Evolutionary conservation across 139 green algal genomes (phyloP), one percentile per base, ranked within the genome.

Genomic region (Picochlorum costavermella): DNA sequence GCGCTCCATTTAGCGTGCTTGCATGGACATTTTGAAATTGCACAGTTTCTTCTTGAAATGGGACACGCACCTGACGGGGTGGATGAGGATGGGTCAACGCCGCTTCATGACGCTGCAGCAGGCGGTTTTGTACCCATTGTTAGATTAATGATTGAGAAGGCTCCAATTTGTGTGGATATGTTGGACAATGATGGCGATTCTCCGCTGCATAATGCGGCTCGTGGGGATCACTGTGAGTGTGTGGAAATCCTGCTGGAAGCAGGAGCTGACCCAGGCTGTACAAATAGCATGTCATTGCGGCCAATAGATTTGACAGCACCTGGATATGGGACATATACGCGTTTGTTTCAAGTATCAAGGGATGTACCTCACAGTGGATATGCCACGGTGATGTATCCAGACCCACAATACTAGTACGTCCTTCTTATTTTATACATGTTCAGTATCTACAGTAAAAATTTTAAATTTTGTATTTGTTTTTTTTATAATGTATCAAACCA

Each of bases 171-270:
- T 8, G 58, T 70, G 4, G 26, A 65, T 64, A 30, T 11, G 8
- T n/a, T 33, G n/a, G 71, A 77, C 45, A 43, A 8, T 31, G 71
- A 77, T 20, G 71, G 67, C 10, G 67, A 71, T 26, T 65, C 55
- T 4, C 65, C 65, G 6, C 65, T 71, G 10, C 71, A 77, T 60
- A 77, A 77, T 40, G 71, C 71, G 1, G 71, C 65, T 1, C 58
- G 71, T 2, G 71, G 65, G 6, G 26, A 17, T 8, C 37, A 63
- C 28, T 46, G 36, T 26, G 71, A 51, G 2, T 40, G 60, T 14
- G 45, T 70, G 28, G 3, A 29, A 33, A 37, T 73, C 23, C 58
- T 77, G 23, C 10, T 77, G 44, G 26, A 23, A 6, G 36, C 36
- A 3, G 65, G 64, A 2, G 71, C 71, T 0, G 65, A 73, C 17